Percentiles rank a stretch among this genome's conserved stretches.
Evolutionary conservation across 305 asterid genomes (phyloP).

Genomic region (Solanum hybrid): DNA sequence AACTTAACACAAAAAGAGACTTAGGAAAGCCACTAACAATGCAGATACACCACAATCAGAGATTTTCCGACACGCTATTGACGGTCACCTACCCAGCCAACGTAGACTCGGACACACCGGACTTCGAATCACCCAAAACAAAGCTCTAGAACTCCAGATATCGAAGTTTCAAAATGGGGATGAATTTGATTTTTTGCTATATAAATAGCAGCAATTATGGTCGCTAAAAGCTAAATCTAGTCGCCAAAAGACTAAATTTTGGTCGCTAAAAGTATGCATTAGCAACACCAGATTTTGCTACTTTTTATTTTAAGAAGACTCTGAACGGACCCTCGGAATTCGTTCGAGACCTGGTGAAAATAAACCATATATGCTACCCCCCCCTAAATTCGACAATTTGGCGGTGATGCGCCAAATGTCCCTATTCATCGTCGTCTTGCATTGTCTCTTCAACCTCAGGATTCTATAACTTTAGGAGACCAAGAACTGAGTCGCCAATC

Average conservation of each 20-base stretch:
- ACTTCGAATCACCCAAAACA: background rate
- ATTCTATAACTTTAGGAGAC: no score
- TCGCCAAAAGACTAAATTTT: background rate
- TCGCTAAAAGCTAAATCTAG: no score
- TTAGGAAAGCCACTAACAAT: background rate
- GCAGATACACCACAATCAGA: background rate
- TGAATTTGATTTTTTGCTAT: background rate
- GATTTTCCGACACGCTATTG: background rate
- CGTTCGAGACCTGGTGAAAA: background rate
- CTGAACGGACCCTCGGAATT: background rate
- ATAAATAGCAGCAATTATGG: background rate
- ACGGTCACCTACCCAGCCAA: background rate
- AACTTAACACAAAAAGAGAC: background rate
- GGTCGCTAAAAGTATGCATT: background rate
- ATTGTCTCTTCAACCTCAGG: no score
- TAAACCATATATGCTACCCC: background rate
- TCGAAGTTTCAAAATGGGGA: background rate
- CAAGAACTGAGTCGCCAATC: no score
- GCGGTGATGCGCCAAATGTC: background rate
- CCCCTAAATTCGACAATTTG: background rate
- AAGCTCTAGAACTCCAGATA: background rate
- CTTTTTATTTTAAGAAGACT: no score
- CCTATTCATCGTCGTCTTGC: no score
- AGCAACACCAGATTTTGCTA: background rate
- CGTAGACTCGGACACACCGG: background rate